Percentiles rank a stretch among this genome's conserved stretches.
These are phyloP conservation scores for Cryphonectria japonica DNA, from an alignment of 2,329 filamentous ascomycete species.

Conservation along the genomic window DNA sequence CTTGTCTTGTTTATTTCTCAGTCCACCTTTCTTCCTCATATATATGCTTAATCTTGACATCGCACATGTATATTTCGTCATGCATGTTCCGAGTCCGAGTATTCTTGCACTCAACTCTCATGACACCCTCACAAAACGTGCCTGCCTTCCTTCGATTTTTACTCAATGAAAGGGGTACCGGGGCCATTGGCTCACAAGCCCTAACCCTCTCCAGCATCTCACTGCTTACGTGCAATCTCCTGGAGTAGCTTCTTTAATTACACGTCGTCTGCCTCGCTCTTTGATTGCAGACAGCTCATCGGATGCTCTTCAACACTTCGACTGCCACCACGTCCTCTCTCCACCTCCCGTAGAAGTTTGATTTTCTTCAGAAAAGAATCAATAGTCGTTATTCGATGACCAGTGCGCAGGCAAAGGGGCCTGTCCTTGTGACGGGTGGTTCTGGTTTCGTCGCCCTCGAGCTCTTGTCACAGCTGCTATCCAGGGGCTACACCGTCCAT, in stretches of 20 bases:
- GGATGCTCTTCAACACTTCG: not conserved
- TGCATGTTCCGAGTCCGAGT: no score
- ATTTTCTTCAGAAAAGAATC: not conserved
- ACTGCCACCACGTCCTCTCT: not conserved
- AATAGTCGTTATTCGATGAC: not conserved
- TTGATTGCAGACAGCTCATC: not conserved
- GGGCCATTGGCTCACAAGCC: no score
- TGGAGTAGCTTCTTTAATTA: not conserved
- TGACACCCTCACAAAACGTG: no score
- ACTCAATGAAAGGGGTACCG: no score
- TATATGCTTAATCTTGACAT: no score
- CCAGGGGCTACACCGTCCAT: conserved; percentile 27
- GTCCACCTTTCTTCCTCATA: no score
- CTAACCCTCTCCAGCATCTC: no score
- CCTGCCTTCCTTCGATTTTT: no score
- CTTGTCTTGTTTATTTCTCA: no score
- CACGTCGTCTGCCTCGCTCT: no score
- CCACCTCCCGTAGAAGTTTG: not conserved
- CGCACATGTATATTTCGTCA: no score
- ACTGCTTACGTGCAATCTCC: not conserved
- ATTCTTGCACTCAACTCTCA: no score
- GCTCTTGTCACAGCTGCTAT: conserved; percentile 29
- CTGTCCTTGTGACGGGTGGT: conserved; percentile 61
- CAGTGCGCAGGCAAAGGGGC: not conserved
- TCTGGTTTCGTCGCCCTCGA: conserved; percentile 67